These are phyloP conservation scores for Suhomyces chickasaworum DNA, from an alignment of 1,139 yeast species.

Conservation along the genomic window DNA sequence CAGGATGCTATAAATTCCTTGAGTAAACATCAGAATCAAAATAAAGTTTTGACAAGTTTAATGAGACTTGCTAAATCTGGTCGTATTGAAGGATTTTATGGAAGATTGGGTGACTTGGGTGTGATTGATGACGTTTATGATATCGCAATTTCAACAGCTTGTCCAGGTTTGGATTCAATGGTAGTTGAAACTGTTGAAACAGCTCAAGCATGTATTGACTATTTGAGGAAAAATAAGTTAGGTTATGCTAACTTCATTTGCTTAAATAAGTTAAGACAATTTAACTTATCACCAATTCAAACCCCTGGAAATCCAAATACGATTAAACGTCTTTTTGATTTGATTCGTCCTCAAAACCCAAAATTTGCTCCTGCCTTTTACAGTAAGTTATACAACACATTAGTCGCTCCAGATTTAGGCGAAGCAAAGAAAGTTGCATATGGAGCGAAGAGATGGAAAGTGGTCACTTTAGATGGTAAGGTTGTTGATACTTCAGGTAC, in stretches of 20 bases:
- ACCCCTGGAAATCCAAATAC: slow-evolving; percentile 70
- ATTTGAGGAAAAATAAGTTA: slow-evolving; percentile 76
- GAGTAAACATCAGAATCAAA: slow-evolving; percentile 64
- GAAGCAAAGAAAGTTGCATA: slow-evolving; percentile 91
- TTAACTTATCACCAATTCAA: slow-evolving; percentile 58
- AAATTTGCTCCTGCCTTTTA: slow-evolving; percentile 87
- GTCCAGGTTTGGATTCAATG: slow-evolving; percentile 86
- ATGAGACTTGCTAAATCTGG: slow-evolving; percentile 75
- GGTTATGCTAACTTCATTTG: slow-evolving; percentile 92
- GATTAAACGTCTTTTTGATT: slow-evolving; percentile 82
- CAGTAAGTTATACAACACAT: slow-evolving; percentile 80
- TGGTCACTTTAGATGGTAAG: slow-evolving; percentile 91
- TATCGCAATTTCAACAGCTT: slow-evolving; percentile 92
- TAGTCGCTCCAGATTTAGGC: slow-evolving; percentile 75
- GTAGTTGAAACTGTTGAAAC: slow-evolving; percentile 94
- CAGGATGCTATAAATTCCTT: slow-evolving; percentile 65
- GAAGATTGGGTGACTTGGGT: slow-evolving; percentile 90
- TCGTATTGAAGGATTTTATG: slow-evolving; percentile 82
- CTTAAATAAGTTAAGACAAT: slow-evolving; percentile 69
- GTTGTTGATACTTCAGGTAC: slow-evolving; percentile 95
- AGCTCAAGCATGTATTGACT: slow-evolving; percentile 89
- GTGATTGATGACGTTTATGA: slow-evolving; percentile 85
- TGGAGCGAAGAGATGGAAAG: slow-evolving; percentile 78
- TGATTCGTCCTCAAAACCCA: slow-evolving; percentile 66
- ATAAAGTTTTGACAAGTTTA: slow-evolving; percentile 70